These are phyloP conservation scores for Stropharia rugosoannulata DNA, from an alignment of 768 basidiomycete genomes.

Conservation along the genomic window DNA sequence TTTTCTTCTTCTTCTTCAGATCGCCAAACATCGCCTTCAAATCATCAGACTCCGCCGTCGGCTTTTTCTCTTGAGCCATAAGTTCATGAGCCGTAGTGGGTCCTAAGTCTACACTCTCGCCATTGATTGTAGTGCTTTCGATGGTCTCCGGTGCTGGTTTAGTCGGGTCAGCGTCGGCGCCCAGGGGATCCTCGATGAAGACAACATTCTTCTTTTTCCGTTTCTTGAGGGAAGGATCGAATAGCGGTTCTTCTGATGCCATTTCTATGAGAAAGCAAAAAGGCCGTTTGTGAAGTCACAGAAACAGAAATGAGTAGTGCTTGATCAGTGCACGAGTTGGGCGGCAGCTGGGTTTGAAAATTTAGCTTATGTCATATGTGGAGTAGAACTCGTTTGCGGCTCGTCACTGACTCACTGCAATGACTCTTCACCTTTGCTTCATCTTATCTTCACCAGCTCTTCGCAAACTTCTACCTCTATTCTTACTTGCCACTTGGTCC, in stretches of 20 bases:
- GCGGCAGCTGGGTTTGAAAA: too few relatives aligned
- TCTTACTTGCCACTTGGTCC: too few relatives aligned
- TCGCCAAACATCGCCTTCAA: constrained; percentile 86
- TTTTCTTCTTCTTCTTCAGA: constrained; percentile 92
- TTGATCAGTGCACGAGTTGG: too few relatives aligned
- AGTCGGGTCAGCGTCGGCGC: constrained; percentile 81
- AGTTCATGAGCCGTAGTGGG: constrained; percentile 74
- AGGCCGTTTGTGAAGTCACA: too few relatives aligned
- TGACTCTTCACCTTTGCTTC: too few relatives aligned
- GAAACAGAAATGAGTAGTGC: too few relatives aligned
- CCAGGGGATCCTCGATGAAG: constrained; percentile 82
- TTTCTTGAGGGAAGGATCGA: constrained; percentile 84
- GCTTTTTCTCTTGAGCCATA: constrained; percentile 52
- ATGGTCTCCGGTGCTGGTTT: constrained; percentile 72
- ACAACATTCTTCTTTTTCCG: constrained; percentile 87
- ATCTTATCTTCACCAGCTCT: too few relatives aligned
- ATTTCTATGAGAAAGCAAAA: constrained; percentile 24
- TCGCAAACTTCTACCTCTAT: too few relatives aligned
- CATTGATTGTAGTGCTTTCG: constrained; percentile 67
- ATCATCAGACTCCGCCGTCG: constrained; percentile 61
- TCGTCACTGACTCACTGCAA: too few relatives aligned
- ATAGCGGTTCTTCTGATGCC: constrained; percentile 73
- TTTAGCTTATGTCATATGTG: too few relatives aligned
- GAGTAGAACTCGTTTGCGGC: too few relatives aligned
- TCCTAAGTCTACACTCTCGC: constrained; percentile 75